These are phyloP conservation scores for Exophiala bonariae DNA, from an alignment of 2,329 filamentous ascomycete genomes.

Conservation along the genomic window DNA sequence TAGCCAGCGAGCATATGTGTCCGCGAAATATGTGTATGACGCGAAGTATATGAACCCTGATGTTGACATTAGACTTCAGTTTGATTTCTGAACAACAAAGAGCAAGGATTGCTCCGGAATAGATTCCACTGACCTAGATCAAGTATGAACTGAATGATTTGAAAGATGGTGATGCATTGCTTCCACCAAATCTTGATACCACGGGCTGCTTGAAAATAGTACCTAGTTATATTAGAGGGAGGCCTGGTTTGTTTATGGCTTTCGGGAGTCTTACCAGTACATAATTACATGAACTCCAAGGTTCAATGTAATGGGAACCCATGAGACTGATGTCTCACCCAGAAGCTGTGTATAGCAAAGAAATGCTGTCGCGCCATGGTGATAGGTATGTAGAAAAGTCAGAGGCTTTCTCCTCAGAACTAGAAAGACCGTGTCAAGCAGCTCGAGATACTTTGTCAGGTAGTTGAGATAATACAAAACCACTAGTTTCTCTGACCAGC, in stretches of 20 bases:
- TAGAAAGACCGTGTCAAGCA: slow-evolving; percentile 92
- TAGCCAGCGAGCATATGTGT: slow-evolving; percentile 81
- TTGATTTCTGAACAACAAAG: no score
- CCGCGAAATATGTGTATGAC: slow-evolving; percentile 96
- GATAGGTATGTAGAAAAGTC: slow-evolving; percentile 98
- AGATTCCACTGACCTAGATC: no score
- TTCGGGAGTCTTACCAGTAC: slow-evolving; percentile 80
- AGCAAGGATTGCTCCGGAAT: no score
- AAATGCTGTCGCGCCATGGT: slow-evolving; percentile 93
- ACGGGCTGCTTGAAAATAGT: slow-evolving; percentile 98
- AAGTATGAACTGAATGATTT: slow-evolving; percentile 96
- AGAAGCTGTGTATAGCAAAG: slow-evolving; percentile 98
- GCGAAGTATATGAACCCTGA: slow-evolving; percentile 99
- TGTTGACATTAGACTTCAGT: no score
- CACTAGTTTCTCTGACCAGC: no score
- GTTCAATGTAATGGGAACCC: slow-evolving; percentile 92
- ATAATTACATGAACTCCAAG: slow-evolving; percentile 94
- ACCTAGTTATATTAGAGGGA: slow-evolving; percentile 79
- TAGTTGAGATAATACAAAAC: no score
- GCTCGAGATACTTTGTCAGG: slow-evolving; percentile 94
- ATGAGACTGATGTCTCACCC: slow-evolving; percentile 88
- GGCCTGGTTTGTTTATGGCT: neutral
- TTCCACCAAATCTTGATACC: slow-evolving; percentile 99
- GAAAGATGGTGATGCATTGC: slow-evolving; percentile 97
- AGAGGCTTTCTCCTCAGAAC: slow-evolving; percentile 99